Evolutionary conservation across 208 protist genomes (phyloP).

Genomic region (Trypanosomatidae sp.): DNA sequence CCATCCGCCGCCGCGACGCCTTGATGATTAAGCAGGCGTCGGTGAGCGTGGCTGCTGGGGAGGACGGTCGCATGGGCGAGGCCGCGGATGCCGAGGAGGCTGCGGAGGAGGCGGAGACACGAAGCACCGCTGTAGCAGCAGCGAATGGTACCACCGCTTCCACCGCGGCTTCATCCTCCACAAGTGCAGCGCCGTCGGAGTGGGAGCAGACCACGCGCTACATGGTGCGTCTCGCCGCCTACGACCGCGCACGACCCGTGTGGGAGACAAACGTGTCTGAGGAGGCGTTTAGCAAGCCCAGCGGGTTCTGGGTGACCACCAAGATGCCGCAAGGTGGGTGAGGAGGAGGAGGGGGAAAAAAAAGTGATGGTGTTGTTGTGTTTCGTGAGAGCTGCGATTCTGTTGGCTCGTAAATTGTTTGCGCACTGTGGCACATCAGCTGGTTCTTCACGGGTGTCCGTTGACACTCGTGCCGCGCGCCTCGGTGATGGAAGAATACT

Average conservation of each 20-base stretch:
- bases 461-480: too few relatives aligned
- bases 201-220: slow-evolving; percentile 47
- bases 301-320: slow-evolving; percentile 81
- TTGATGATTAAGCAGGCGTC: slow-evolving; percentile 75
- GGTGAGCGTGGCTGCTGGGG: slow-evolving; percentile 1
- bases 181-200: slow-evolving; percentile 9
- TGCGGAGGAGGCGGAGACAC: slow-evolving; percentile 4
- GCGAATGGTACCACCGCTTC: neutral
- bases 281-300: slow-evolving; percentile 28
- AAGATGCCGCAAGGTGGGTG: slow-evolving; percentile 32
- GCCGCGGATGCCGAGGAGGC: slow-evolving; percentile 29
- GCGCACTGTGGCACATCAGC: too few relatives aligned
- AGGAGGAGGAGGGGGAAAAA: neutral
- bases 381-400: neutral
- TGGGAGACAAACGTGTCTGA: slow-evolving; percentile 79
- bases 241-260: slow-evolving; percentile 56
- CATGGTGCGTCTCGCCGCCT: slow-evolving; percentile 45
- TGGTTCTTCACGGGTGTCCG: too few relatives aligned
- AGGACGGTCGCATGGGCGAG: slow-evolving; percentile 28
- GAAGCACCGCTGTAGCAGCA: neutral
- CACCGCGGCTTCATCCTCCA: neutral
- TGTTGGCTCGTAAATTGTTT: too few relatives aligned
- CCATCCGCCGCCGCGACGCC: slow-evolving; percentile 69
- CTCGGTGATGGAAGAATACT: too few relatives aligned
- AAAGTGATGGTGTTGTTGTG: too few relatives aligned